phyloP scores from a whole-genome alignment of 495 filamentous ascomycete genomes.

The Platismatia glauca region DNA sequence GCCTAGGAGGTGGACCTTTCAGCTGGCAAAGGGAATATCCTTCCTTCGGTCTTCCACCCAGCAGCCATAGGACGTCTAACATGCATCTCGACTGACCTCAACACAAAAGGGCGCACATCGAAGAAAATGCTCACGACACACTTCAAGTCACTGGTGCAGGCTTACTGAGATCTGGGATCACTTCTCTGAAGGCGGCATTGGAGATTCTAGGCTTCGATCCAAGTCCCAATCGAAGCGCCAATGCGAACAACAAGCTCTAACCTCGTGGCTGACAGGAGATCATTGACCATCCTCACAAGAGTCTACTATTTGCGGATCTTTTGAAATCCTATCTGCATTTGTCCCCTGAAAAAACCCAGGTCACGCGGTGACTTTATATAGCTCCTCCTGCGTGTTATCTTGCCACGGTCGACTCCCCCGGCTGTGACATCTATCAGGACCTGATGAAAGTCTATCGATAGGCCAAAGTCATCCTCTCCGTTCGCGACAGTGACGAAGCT shows the following conservation, averaged over 20 bases:
- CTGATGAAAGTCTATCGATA: constrained; percentile 49
- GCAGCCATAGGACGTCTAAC: background rate
- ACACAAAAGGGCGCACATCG: background rate
- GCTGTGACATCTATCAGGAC: constrained; percentile 2
- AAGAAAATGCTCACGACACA: background rate
- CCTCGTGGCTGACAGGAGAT: background rate
- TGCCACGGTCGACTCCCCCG: background rate
- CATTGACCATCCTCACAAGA: background rate
- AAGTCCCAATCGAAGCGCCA: background rate
- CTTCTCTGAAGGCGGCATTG: constrained; percentile 39
- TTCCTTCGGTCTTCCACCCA: background rate
- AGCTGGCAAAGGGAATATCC: too few species aligned
- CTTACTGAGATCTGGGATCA: constrained; percentile 41
- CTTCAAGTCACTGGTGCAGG: constrained; percentile 28
- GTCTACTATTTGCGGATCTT: background rate
- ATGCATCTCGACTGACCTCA: background rate
- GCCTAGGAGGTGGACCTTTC: too few species aligned
- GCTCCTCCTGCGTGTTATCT: background rate
- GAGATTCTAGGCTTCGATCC: constrained; percentile 29
- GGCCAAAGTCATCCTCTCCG: constrained; percentile 44
- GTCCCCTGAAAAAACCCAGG: background rate
- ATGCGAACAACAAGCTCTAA: background rate
- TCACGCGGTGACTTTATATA: background rate
- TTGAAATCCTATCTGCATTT: too few species aligned
- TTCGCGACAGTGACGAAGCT: constrained; percentile 3